phyloP scores from a whole-genome alignment of 106 monocot genomes.

The Phalaenopsis aphrodite region DNA sequence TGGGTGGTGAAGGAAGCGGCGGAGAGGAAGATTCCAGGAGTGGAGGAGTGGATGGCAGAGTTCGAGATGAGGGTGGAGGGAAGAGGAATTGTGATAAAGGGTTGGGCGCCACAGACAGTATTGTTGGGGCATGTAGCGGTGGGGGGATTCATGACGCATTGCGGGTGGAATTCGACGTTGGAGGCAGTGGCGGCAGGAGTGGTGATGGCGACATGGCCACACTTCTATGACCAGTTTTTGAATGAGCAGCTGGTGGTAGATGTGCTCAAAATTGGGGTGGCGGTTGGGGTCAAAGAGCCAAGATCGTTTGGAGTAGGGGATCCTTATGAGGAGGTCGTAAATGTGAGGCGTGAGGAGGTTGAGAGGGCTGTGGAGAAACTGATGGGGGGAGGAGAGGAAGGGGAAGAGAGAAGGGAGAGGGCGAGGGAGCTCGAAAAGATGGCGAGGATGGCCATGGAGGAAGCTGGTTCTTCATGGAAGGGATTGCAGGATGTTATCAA shows the following conservation, averaged over 20 bases:
- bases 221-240: conserved; percentile 15
- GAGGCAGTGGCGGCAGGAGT: background rate
- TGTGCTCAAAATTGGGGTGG: conserved; percentile 9
- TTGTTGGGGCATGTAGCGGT: conserved; percentile 29
- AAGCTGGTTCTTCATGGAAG: conserved; percentile 4
- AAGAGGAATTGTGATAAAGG: conserved; percentile 13
- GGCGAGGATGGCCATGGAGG: background rate
- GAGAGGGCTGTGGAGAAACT: background rate
- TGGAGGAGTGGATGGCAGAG: conserved; percentile 8
- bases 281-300: background rate
- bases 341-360: background rate
- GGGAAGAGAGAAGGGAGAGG: background rate
- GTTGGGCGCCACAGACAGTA: conserved; percentile 19
- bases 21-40: background rate
- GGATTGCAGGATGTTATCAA: background rate
- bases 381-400: conserved; percentile 5
- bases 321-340: too few relatives aligned
- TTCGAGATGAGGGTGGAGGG: background rate
- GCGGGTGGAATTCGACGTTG: background rate
- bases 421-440: background rate
- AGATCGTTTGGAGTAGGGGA: background rate
- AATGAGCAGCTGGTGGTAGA: conserved; percentile 17
- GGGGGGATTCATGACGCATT: conserved; percentile 16
- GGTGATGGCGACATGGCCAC: conserved; percentile 17
- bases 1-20: conserved; percentile 10